These are phyloP conservation scores for Schwanniomyces vanrijiae DNA, from an alignment of 805 yeast species.

Conservation along the genomic window DNA sequence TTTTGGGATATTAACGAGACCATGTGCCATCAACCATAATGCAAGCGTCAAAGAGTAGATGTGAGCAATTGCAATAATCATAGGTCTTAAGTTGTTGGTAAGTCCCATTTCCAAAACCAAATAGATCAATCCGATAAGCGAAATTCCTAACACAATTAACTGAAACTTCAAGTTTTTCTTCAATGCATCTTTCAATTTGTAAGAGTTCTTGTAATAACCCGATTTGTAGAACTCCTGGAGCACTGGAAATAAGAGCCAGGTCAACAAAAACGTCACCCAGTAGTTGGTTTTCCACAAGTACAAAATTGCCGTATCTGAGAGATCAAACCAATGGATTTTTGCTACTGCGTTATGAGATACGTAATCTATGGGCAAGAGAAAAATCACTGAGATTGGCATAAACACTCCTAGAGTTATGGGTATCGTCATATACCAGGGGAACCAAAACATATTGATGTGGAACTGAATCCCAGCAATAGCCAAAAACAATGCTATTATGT, in stretches of 20 bases:
- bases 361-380: slow-evolving; percentile 73
- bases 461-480: slow-evolving; percentile 33
- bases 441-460: slow-evolving; percentile 34
- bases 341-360: slow-evolving; percentile 49
- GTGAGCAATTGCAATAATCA: slow-evolving; percentile 75
- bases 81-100: slow-evolving; percentile 52
- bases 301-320: slow-evolving; percentile 48
- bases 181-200: slow-evolving; percentile 56
- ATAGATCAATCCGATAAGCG: slow-evolving; percentile 57
- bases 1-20: slow-evolving; percentile 68
- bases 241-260: slow-evolving; percentile 75
- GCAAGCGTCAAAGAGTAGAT: slow-evolving; percentile 73
- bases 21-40: slow-evolving; percentile 84
- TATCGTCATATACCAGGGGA: slow-evolving; percentile 41
- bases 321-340: slow-evolving; percentile 42
- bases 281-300: slow-evolving; percentile 71
- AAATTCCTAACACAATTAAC: slow-evolving; percentile 51
- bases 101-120: slow-evolving; percentile 52
- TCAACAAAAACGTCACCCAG: slow-evolving; percentile 77
- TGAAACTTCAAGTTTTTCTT: slow-evolving; percentile 61
- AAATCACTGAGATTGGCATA: slow-evolving; percentile 73
- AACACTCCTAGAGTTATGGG: slow-evolving; percentile 61
- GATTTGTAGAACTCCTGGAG: slow-evolving; percentile 72
- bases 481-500: slow-evolving; percentile 23
- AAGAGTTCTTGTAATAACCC: slow-evolving; percentile 55